Conservation (phyloP, 352 stramenopile species). For the Globisporangium cederbergense region DNA sequence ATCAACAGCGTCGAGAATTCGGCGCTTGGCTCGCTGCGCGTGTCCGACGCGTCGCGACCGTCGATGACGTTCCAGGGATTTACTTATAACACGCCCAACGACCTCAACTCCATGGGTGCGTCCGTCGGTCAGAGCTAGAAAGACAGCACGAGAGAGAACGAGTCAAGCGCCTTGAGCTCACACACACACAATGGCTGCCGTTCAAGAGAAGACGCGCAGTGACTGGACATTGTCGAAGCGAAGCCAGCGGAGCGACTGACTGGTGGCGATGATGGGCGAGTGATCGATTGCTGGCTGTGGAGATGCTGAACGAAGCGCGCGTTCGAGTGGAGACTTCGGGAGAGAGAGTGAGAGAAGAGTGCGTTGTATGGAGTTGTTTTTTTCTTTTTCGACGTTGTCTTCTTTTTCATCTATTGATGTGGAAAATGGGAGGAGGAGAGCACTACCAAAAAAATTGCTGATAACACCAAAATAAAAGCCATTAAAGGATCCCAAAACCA, state of each 20-base stretch:
- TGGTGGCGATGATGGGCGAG: neutral
- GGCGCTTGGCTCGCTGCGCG: constrained; percentile 50
- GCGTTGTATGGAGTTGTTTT: constrained; percentile 14
- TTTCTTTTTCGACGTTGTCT: constrained; percentile 11
- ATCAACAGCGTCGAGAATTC: constrained; percentile 85
- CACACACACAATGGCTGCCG: no score
- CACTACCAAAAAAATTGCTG: constrained; percentile 7
- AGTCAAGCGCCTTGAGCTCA: no score
- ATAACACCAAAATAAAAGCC: constrained; percentile 12
- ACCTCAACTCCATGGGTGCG: constrained; percentile 66
- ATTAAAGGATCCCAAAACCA: constrained; percentile 5
- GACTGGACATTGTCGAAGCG: no score
- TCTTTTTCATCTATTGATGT: constrained; percentile 8
- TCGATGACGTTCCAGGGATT: constrained; percentile 90
- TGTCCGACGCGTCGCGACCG: constrained; percentile 72
- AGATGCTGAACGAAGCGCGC: no score
- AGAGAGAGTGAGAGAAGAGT: constrained; percentile 1
- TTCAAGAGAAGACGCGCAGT: no score
- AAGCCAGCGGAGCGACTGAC: neutral
- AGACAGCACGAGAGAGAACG: neutral
- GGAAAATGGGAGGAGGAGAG: neutral
- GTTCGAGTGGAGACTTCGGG: neutral
- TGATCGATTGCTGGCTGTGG: no score
- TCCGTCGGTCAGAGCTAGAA: constrained; percentile 60
- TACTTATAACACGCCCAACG: constrained; percentile 88